Conservation (phyloP, 1,139 yeast species). For the Yamadazyma pseudoaaseri region DNA sequence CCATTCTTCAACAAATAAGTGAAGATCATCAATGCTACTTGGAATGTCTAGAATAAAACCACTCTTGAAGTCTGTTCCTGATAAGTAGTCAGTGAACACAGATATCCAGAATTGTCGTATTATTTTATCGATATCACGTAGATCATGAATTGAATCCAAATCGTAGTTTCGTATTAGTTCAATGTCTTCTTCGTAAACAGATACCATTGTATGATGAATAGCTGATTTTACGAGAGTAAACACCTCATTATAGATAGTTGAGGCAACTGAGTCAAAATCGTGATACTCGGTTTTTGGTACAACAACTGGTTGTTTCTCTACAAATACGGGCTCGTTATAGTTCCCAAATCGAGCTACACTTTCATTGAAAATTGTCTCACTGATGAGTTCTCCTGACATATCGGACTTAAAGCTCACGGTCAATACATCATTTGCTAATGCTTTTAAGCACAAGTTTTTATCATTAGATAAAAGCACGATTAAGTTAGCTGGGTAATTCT, state of each 20-base stretch:
- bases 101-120: slow-evolving; percentile 55
- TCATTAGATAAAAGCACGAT: slow-evolving; percentile 77
- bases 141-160: slow-evolving; percentile 24
- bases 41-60: slow-evolving; percentile 30
- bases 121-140: slow-evolving; percentile 43
- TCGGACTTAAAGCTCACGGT: slow-evolving; percentile 64
- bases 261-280: slow-evolving; percentile 10
- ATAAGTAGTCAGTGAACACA: slow-evolving; percentile 53
- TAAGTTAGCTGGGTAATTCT: slow-evolving; percentile 37
- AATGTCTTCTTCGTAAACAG: slow-evolving; percentile 58
- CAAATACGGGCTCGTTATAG: slow-evolving; percentile 5
- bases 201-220: slow-evolving; percentile 51
- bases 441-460: slow-evolving; percentile 76
- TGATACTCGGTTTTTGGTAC: neutral
- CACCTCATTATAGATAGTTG: slow-evolving; percentile 37
- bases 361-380: slow-evolving; percentile 48
- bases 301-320: slow-evolving; percentile 3
- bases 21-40: slow-evolving; percentile 21
- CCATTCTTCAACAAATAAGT: slow-evolving; percentile 55
- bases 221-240: slow-evolving; percentile 43
- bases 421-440: slow-evolving; percentile 62
- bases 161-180: slow-evolving; percentile 49
- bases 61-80: slow-evolving; percentile 20
- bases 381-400: slow-evolving; percentile 63
- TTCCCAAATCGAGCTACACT: slow-evolving; percentile 10